Evolutionary conservation across 2,329 filamentous ascomycete species (phyloP).

Genomic region (Orbilia brochopaga): DNA sequence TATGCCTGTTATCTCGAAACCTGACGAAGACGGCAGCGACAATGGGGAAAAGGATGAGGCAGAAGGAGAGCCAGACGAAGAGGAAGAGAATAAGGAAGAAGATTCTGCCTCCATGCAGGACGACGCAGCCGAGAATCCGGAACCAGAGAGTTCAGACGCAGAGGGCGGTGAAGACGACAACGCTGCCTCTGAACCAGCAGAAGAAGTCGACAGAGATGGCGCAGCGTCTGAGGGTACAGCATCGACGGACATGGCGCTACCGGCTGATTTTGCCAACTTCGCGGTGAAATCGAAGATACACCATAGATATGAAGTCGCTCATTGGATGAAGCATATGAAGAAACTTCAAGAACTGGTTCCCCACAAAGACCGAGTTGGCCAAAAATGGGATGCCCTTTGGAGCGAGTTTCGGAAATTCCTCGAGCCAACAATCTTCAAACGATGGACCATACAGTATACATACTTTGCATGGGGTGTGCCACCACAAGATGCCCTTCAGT

Average conservation of each 20-base stretch:
- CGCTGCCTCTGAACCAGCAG: too few species aligned
- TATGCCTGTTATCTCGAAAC: slow-evolving; percentile 16
- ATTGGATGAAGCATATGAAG: slow-evolving; percentile 38
- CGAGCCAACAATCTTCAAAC: slow-evolving; percentile 24
- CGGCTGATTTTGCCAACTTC: neutral
- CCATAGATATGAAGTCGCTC: slow-evolving; percentile 28
- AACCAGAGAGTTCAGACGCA: too few species aligned
- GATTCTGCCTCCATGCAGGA: neutral
- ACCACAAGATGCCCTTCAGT: neutral
- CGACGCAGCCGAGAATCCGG: slow-evolving; percentile 10
- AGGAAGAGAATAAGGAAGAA: slow-evolving; percentile 1
- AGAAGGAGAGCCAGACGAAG: neutral
- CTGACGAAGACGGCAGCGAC: neutral
- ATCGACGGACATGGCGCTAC: neutral
- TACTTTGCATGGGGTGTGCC: neutral
- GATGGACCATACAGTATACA: slow-evolving; percentile 27
- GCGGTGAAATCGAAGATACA: slow-evolving; percentile 5
- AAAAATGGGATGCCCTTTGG: slow-evolving; percentile 40
- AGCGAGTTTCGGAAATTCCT: slow-evolving; percentile 29
- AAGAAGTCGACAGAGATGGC: neutral
- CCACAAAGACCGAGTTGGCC: slow-evolving; percentile 24
- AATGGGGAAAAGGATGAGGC: neutral
- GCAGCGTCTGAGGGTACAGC: neutral
- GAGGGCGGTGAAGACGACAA: neutral
- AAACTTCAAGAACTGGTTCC: slow-evolving; percentile 26